These are phyloP conservation scores for Eucalyptus victrix DNA, from an alignment of 345 rosid genomes.

Conservation along the genomic window DNA sequence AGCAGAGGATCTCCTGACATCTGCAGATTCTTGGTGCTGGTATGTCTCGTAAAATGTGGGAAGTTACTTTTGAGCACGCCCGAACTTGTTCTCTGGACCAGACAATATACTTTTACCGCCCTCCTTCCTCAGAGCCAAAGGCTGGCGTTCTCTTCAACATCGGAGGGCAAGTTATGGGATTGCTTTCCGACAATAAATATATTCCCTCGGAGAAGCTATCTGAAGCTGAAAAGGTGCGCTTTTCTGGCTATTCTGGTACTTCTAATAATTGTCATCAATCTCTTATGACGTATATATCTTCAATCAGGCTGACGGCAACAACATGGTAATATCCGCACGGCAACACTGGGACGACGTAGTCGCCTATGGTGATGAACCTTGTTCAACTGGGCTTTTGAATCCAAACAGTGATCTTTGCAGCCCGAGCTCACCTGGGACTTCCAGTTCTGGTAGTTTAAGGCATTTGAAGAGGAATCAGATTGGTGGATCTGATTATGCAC, in stretches of 20 bases:
- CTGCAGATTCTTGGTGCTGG: conserved; percentile 93
- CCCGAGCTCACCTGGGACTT: conserved; percentile 23
- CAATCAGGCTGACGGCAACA: conserved; percentile 50
- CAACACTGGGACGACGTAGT: conserved; percentile 52
- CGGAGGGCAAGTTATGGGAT: conserved; percentile 77
- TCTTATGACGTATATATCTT: not conserved
- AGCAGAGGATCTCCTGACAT: not conserved
- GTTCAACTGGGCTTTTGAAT: conserved; percentile 26
- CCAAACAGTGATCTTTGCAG: conserved; percentile 9
- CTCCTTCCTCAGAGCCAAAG: conserved; percentile 47
- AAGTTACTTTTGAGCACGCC: conserved; percentile 84
- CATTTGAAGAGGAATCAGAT: conserved; percentile 21
- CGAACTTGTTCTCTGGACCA: conserved; percentile 68
- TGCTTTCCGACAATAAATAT: conserved; percentile 56
- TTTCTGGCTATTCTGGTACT: not conserved
- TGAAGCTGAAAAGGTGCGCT: conserved; percentile 71
- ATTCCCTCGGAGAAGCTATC: conserved; percentile 55
- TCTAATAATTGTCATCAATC: not conserved
- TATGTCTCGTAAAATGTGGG: conserved; percentile 99
- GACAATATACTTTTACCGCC: conserved; percentile 44
- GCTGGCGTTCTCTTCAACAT: conserved; percentile 76
- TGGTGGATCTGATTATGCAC: conserved; percentile 51
- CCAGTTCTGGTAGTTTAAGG: conserved; percentile 24
- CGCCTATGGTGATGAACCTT: conserved; percentile 49
- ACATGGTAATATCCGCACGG: conserved; percentile 54